These are phyloP conservation scores for Cercospora citrullina DNA, from an alignment of 2,329 filamentous ascomycete genomes.

Conservation along the genomic window DNA sequence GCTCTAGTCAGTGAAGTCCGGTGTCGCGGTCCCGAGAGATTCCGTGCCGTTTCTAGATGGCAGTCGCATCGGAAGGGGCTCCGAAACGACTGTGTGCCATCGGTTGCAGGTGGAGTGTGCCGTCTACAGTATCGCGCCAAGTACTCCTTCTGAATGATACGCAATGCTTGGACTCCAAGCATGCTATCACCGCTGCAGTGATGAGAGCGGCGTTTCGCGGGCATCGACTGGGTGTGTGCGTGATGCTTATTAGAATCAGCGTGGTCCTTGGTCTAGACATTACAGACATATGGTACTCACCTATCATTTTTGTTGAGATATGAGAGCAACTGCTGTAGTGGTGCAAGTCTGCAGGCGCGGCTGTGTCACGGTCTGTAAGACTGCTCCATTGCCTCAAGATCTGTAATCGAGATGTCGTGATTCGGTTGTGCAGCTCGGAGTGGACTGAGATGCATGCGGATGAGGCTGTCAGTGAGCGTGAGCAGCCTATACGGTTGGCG, in stretches of 20 bases:
- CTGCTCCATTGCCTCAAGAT: too few species aligned
- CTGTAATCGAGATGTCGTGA: too few species aligned
- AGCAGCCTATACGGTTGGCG: too few species aligned
- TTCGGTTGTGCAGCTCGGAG: too few species aligned
- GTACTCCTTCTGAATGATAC: neutral
- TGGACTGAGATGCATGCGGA: too few species aligned
- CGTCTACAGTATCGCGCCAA: neutral
- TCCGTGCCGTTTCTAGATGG: neutral
- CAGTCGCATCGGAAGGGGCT: neutral
- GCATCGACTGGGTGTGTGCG: neutral
- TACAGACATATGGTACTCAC: too few species aligned
- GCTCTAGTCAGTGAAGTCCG: neutral
- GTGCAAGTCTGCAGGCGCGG: neutral
- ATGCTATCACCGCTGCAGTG: neutral
- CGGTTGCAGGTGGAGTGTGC: too few species aligned
- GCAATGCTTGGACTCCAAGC: neutral
- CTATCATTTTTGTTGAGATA: too few species aligned
- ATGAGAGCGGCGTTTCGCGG: neutral
- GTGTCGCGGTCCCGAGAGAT: neutral
- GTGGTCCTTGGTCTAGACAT: too few species aligned
- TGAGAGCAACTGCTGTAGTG: neutral
- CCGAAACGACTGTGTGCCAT: too few species aligned
- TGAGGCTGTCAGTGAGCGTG: too few species aligned
- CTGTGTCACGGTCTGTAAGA: neutral
- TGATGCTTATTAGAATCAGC: neutral